A percentile compares a stretch with the other conserved stretches of the same genome.
These are phyloP conservation scores for Apophysomyces variabilis DNA, from an alignment of 371 early-diverging fungal species.

Conservation along the genomic window DNA sequence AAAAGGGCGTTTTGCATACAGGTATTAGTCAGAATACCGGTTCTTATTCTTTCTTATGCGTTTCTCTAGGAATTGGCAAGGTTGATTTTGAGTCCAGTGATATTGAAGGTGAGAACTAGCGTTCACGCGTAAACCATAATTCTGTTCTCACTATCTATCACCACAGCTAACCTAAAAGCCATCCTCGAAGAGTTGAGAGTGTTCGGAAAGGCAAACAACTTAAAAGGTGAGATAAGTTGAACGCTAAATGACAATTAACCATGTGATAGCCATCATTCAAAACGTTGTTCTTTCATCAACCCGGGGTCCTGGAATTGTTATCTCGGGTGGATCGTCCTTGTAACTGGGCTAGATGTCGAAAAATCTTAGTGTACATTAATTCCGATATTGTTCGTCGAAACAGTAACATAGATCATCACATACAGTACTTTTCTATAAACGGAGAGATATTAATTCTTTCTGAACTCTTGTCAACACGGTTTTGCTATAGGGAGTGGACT, in stretches of 20 bases:
- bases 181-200: constrained; percentile 61
- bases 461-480: too few species aligned
- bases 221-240: constrained; percentile 49
- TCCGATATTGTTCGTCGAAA: neutral
- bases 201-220: constrained; percentile 61
- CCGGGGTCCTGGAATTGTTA: constrained; percentile 63
- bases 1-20: constrained; percentile 72
- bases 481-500: too few species aligned
- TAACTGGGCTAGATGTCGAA: constrained; percentile 13
- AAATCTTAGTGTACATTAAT: constrained; percentile 3
- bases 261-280: constrained; percentile 57
- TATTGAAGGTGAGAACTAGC: constrained; percentile 45
- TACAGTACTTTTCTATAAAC: neutral
- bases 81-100: constrained; percentile 55
- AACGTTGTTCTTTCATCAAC: constrained; percentile 64
- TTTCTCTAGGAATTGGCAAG: constrained; percentile 51
- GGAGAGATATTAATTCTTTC: neutral
- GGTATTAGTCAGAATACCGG: constrained; percentile 36
- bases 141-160: neutral
- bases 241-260: neutral
- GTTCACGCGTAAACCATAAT: neutral
- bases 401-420: constrained; percentile 1
- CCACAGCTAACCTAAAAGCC: constrained; percentile 54
- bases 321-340: constrained; percentile 37
- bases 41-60: neutral